A percentile compares a stretch with the other conserved stretches of the same genome.
Evolutionary conservation across 257 asterid species (phyloP).

Genomic region (Capsicum baccatum): DNA sequence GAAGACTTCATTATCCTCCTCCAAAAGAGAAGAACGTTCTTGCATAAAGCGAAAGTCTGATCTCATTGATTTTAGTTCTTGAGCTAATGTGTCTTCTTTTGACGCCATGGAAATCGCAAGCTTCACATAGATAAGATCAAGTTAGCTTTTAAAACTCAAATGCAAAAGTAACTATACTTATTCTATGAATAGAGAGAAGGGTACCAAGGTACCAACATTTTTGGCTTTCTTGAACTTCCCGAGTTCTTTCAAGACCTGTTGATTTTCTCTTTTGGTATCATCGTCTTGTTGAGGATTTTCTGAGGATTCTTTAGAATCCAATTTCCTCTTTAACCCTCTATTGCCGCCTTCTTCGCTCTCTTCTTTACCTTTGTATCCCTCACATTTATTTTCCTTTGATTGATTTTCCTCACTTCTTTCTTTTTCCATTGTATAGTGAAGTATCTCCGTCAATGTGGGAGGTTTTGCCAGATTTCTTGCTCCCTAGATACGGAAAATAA

Average conservation of each 20-base stretch:
- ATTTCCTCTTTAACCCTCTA: slow-evolving; percentile 74
- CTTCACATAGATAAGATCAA: slow-evolving; percentile 37
- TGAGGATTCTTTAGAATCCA: slow-evolving; percentile 44
- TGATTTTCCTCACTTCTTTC: slow-evolving; percentile 44
- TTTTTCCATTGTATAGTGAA: slow-evolving; percentile 61
- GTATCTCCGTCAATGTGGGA: slow-evolving; percentile 70
- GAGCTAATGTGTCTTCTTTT: slow-evolving; percentile 73
- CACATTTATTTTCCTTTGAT: slow-evolving; percentile 31
- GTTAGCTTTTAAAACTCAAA: background rate
- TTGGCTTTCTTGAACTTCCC: slow-evolving; percentile 77
- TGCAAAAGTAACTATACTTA: background rate
- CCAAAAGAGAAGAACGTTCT: slow-evolving; percentile 73
- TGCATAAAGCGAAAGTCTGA: slow-evolving; percentile 78
- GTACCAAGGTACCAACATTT: slow-evolving; percentile 54
- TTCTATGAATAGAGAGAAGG: background rate
- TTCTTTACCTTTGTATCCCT: slow-evolving; percentile 32
- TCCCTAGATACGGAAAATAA: slow-evolving; percentile 50
- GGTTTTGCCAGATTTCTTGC: slow-evolving; percentile 74
- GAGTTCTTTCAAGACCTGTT: slow-evolving; percentile 43
- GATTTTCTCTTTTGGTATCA: slow-evolving; percentile 41
- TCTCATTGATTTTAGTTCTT: slow-evolving; percentile 74
- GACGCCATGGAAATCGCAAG: slow-evolving; percentile 94
- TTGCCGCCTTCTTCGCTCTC: slow-evolving; percentile 41
- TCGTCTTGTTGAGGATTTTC: slow-evolving; percentile 42
- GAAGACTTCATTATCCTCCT: slow-evolving; percentile 87